These are phyloP conservation scores for Xylariaceae sp. DNA, from an alignment of 2,329 filamentous ascomycete genomes.

Conservation along the genomic window DNA sequence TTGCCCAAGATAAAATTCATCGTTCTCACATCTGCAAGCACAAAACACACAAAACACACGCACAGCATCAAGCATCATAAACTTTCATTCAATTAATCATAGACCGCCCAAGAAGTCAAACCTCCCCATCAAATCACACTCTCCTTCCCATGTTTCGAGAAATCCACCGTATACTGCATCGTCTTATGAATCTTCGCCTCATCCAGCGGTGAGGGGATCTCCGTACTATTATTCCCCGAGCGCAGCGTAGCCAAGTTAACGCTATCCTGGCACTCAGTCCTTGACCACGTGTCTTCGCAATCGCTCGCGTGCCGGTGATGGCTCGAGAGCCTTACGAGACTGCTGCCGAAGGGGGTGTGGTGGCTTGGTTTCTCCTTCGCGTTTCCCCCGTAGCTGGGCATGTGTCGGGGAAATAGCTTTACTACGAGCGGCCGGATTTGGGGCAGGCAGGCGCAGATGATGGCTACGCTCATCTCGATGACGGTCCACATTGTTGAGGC, in stretches of 20 bases:
- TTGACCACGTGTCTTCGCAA: slow-evolving; percentile 21
- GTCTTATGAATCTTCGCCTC: slow-evolving; percentile 28
- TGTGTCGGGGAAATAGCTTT: slow-evolving; percentile 28
- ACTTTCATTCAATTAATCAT: background rate
- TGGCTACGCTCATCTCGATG: slow-evolving; percentile 37
- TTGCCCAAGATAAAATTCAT: too few species aligned
- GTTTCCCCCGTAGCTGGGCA: slow-evolving; percentile 20
- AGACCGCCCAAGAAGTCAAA: background rate
- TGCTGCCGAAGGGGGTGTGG: slow-evolving; percentile 9
- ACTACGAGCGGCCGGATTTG: slow-evolving; percentile 30
- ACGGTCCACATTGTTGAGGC: slow-evolving; percentile 34
- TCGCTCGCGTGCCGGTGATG: slow-evolving; percentile 11
- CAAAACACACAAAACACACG: background rate
- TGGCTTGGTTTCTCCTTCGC: slow-evolving; percentile 15
- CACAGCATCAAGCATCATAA: background rate
- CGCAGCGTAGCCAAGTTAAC: slow-evolving; percentile 19
- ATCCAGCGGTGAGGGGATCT: slow-evolving; percentile 19
- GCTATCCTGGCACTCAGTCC: slow-evolving; percentile 17
- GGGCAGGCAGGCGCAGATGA: slow-evolving; percentile 35
- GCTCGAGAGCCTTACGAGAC: slow-evolving; percentile 10
- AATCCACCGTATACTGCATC: slow-evolving; percentile 30
- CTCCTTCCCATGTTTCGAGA: slow-evolving; percentile 16
- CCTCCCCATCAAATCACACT: background rate
- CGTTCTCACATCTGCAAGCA: too few species aligned
- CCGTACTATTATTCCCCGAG: slow-evolving; percentile 8